Base-by-base conservation (phyloP, 768 basidiomycete genomes). In the Russula brevipes region DNA sequence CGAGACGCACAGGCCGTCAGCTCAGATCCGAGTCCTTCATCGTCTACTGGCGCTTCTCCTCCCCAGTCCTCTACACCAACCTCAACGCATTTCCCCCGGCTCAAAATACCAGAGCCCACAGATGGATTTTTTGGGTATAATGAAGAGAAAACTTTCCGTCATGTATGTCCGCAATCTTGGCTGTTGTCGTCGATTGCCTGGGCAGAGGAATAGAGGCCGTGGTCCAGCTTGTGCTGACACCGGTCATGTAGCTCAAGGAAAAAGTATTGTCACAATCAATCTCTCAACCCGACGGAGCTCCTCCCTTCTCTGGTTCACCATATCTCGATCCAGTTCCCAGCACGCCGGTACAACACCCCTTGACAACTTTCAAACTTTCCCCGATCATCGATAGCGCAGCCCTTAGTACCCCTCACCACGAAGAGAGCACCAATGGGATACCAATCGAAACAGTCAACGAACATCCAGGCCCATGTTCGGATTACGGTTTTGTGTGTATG, bases 121-220 rank as follows among this genome's bases (percentile, higher is more conserved):
- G 88, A 91, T 69, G 88, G 85, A 0, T 92, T 85, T 73, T 93
- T 88, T 72, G 86, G 86, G 9, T 93, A 93, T 73, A 78, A 77
- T 24, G 89, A 93, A 68, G 91, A 92, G 75, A 88, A 87, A 70
- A 85, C 76, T 41, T 79, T 88, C 36, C 85, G 85, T 69, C 87
- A 89, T 67, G 89, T 89, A 76, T 66, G 82, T 79, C 24, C 30
- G 54, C 38, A 46, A 47, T 55, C 57, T 59, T 45, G n/a, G 16
- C 8, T 36, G 19, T 42, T 45, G 9, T 47, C 33, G 30, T 46
- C 35, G 24, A 33, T 24, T 19, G 39, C 38, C 46, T 4, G 5
- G 53, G 59, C 4, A 44, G 31, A 12, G 46, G 60, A 49, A 46
- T 19, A 42, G 33, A 17, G n/a, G 19, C 30, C 33, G 16, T 19